Evolutionary conservation across 1,139 yeast genomes (phyloP), one percentile per base, ranked within the genome.

Genomic region (Hanseniaspora uvarum): DNA sequence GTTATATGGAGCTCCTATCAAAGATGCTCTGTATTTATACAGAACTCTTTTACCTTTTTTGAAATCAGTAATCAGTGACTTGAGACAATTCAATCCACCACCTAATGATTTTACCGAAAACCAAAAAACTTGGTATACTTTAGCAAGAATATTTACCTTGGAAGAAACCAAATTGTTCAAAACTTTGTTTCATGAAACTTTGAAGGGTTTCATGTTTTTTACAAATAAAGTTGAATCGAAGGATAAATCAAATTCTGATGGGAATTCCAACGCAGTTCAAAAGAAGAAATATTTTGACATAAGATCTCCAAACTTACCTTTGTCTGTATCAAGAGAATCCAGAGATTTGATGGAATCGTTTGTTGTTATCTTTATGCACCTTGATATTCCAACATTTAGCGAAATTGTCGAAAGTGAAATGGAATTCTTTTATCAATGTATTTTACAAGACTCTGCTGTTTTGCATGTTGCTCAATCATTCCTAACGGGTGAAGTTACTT

Each of bases 311-410:
- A 84, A 83, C 58, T 70, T 86, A 49, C 94, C 95, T 5, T 84
- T 86, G 5, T 81, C 89, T 2, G 85, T 94, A 1, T 82, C 95
- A 0, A 88, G 87, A 60, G 97, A 89, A 63, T 96, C 89, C 58
- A 88, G 92, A 61, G 98, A 94, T 61, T 73, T 89, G 57, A 88
- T 92, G 95, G 98, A 94, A 65, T 84, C 89, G 1, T 81, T 94
- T 65, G 96, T 96, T 0, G 85, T 95, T 1, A 86, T 92, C 60
- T 94, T 87, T 67, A 86, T 88, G 62, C 95, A 88, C 65, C 78
- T 94, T 55, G 99, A 94, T 63, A 94, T 96, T 21, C 92, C 97
- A 1, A 86, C 96, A 1, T 94, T 94, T 67, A 89, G 87, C 65
- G 99, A 94, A 68, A 83, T 92, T 59, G 83, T 89, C 10, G 86